A percentile compares a stretch with the other conserved stretches of the same genome.
Evolutionary conservation across 139 green algal species (phyloP).

Genomic region (Micromonas commoda): DNA sequence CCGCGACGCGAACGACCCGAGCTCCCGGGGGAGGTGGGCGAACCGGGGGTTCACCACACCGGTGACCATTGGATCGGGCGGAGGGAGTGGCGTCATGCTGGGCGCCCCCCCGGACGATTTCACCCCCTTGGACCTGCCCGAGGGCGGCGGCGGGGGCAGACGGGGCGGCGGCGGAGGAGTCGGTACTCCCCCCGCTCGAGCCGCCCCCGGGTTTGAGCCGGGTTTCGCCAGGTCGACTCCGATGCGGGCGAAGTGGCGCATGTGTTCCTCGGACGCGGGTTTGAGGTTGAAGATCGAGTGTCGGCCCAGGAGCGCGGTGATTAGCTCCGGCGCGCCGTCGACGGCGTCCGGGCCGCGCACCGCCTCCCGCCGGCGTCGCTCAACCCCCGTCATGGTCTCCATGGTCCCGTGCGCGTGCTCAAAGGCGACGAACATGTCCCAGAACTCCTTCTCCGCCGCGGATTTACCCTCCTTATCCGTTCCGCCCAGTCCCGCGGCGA

Average conservation of each 20-base stretch:
- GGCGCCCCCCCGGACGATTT: no score
- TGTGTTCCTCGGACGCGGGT: neutral
- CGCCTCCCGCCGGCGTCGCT: neutral
- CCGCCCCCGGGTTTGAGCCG: no score
- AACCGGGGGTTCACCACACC: neutral
- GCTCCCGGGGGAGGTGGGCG: neutral
- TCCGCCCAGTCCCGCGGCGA: no score
- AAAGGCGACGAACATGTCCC: slow-evolving; percentile 7
- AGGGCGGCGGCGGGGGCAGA: no score
- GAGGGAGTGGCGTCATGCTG: no score
- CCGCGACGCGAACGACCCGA: neutral
- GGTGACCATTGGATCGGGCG: neutral
- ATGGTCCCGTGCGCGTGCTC: slow-evolving; percentile 1
- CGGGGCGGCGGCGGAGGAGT: neutral
- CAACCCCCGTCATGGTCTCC: neutral
- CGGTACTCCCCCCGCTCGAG: neutral
- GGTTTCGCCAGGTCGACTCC: neutral
- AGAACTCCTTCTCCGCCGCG: neutral
- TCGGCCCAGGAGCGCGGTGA: neutral
- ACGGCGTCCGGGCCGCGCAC: neutral
- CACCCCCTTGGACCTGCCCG: no score
- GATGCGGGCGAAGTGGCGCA: neutral
- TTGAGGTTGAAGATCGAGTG: neutral
- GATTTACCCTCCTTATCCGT: neutral
- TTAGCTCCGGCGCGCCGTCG: neutral